Evolutionary conservation across 2,329 filamentous ascomycete genomes (phyloP).

Genomic region (Aspergillus vadensis): DNA sequence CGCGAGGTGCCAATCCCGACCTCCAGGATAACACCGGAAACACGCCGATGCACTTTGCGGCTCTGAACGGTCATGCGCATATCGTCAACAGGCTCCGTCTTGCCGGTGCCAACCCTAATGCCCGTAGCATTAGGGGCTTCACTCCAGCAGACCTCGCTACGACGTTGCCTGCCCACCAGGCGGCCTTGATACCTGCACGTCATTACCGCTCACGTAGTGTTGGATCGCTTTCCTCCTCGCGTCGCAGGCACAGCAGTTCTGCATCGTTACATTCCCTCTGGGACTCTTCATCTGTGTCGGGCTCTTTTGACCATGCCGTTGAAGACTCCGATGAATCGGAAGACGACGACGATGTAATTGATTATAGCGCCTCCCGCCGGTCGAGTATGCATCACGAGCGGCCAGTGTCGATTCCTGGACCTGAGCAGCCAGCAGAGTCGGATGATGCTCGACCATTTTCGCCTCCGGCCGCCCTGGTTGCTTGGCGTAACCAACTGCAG

Average conservation of each 20-base stretch:
- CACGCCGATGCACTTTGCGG: conserved; percentile 79
- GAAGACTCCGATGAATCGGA: conserved; percentile 42
- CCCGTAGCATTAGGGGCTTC: conserved; percentile 70
- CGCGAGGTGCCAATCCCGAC: conserved; percentile 75
- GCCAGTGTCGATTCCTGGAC: conserved; percentile 24
- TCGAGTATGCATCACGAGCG: conserved; percentile 41
- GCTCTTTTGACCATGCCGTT: conserved; percentile 48
- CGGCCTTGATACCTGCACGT: conserved; percentile 62
- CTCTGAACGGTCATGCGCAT: conserved; percentile 72
- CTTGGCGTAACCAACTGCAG: conserved; percentile 72
- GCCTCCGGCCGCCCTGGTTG: conserved; percentile 65
- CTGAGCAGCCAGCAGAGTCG: conserved; percentile 29
- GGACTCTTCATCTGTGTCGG: conserved; percentile 56
- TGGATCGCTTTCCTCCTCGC: conserved; percentile 56
- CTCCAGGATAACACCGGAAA: conserved; percentile 76
- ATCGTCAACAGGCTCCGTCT: conserved; percentile 75
- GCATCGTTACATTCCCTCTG: conserved; percentile 68
- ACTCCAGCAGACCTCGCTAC: conserved; percentile 71
- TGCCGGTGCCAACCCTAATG: conserved; percentile 69
- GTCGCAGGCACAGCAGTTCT: conserved; percentile 63
- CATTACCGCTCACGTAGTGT: conserved; percentile 68
- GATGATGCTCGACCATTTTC: conserved; percentile 43
- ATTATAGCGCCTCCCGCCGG: conserved; percentile 36
- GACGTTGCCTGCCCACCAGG: conserved; percentile 64
- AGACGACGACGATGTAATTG: conserved; percentile 29